Base-by-base conservation (phyloP, 1,139 yeast genomes). In the Blastobotrys persicus region DNA sequence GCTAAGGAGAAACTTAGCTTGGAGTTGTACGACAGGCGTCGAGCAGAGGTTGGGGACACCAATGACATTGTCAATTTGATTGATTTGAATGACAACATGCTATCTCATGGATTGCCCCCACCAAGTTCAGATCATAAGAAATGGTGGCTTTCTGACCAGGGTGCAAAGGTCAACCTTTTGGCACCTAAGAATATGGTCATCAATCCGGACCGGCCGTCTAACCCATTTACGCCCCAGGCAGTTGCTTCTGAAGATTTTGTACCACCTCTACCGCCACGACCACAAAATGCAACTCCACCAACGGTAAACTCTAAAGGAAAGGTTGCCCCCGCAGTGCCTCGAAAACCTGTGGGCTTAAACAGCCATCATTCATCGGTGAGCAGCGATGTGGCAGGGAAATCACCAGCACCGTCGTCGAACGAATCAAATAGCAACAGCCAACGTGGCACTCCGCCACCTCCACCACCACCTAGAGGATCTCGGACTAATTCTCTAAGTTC, bases 81-180 rank as follows among this genome's bases (percentile, higher is more conserved):
- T 35, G 70, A 68, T 35, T 53, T 68, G 16, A 68, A 63, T 47
- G 73, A 67, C 40, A 58, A 64, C 2, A 63, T 66, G 39, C 57
- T 69, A 12, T 69, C 74, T 1, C 67, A 67, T 48, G 71, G 73
- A 11, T 56, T 91, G 47, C 97, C 97, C 1, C 88, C 96, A 0
- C 98, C 98, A 16, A 85, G 95, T 54, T 80, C 94, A 0, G 96
- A 88, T 49, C 66, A 72, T 12, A 71, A 77, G 31, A 88, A 88
- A 66, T 92, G 98, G 98, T 92, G 98, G 98, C 74, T 88, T 35
- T 83, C 82, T 13, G 83, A 83, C 7, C 92, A 79, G 55, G 76
- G 85, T 4, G 92, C 91, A 1, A 88, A 83, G 61, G 84, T 91
- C 4, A 62, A 65, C 3, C 55, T 73, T 2, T 62, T 60, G n/a